A percentile compares a stretch with the other conserved stretches of the same genome.
Evolutionary conservation across 805 yeast genomes (phyloP).

Genomic region (Pichia scutulata): DNA sequence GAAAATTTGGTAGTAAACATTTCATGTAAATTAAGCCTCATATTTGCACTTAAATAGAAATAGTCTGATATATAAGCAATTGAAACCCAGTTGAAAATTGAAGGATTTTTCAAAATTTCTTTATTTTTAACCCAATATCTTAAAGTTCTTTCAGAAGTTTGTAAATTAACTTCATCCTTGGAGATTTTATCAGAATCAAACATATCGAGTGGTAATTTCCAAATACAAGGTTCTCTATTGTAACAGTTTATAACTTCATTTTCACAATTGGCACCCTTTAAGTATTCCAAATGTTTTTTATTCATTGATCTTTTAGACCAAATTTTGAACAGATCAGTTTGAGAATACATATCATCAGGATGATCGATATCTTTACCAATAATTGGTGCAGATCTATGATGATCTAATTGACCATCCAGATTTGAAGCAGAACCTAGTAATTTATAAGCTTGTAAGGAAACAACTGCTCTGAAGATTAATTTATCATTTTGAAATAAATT

Average conservation of each 20-base stretch:
- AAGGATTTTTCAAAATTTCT: constrained; percentile 17
- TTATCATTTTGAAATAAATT: constrained; percentile 46
- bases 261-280: constrained; percentile 16
- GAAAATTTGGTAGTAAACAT: constrained; percentile 41
- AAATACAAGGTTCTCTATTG: constrained; percentile 27
- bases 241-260: constrained; percentile 21
- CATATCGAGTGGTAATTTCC: constrained; percentile 28
- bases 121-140: constrained; percentile 29
- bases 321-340: constrained; percentile 20
- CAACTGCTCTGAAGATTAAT: constrained; percentile 43
- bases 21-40: constrained; percentile 42
- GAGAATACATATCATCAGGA: constrained; percentile 24
- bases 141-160: constrained; percentile 21
- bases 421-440: constrained; percentile 28
- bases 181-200: constrained; percentile 24
- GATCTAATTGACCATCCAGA: constrained; percentile 23
- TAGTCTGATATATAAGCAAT: constrained; percentile 55
- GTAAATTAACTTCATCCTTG: constrained; percentile 11
- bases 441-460: constrained; percentile 34
- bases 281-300: constrained; percentile 19
- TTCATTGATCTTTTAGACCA: constrained; percentile 22
- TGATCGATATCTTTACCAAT: constrained; percentile 24
- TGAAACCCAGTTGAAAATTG: constrained; percentile 45
- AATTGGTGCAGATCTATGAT: constrained; percentile 23
- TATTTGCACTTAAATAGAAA: constrained; percentile 43